These are phyloP conservation scores for Yarrowia galli DNA, from an alignment of 1,139 yeast genomes.

Conservation along the genomic window DNA sequence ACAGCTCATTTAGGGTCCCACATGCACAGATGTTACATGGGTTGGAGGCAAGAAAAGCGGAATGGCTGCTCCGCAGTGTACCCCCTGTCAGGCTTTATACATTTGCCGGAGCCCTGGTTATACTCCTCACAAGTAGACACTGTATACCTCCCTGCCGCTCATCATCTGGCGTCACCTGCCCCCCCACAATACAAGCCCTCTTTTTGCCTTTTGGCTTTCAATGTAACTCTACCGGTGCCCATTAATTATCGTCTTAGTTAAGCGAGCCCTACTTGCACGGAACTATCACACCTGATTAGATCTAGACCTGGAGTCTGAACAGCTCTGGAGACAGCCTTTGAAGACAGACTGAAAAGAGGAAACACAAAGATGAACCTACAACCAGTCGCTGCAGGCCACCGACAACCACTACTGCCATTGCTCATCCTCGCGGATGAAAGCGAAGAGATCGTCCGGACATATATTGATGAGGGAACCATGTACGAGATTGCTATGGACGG, in stretches of 20 bases:
- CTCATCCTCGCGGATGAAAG: conserved; percentile 20
- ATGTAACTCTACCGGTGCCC: conserved; percentile 23
- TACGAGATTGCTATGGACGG: conserved; percentile 1
- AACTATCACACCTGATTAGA: background rate
- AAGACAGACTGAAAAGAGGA: too few species aligned
- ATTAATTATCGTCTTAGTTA: conserved; percentile 15
- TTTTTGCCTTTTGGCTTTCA: conserved; percentile 2
- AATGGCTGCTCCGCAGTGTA: background rate
- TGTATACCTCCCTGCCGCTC: too few species aligned
- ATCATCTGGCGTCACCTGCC: too few species aligned
- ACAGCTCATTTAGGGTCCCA: conserved; percentile 7
- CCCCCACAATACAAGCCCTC: conserved; percentile 19
- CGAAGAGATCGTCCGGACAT: conserved; percentile 11
- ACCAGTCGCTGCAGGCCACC: background rate
- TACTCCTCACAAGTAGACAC: too few species aligned
- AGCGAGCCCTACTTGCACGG: conserved; percentile 4
- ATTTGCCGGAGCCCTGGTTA: too few species aligned
- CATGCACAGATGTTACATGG: conserved; percentile 18
- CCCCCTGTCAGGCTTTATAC: too few species aligned
- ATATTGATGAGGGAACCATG: conserved; percentile 8
- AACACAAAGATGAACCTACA: conserved; percentile 7
- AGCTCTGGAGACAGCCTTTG: background rate
- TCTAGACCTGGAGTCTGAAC: background rate
- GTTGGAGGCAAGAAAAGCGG: background rate
- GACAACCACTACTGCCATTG: conserved; percentile 4